Conservation (phyloP, 202 grass and related monocot species). For the Bolboschoenoplectus hybrid region DNA sequence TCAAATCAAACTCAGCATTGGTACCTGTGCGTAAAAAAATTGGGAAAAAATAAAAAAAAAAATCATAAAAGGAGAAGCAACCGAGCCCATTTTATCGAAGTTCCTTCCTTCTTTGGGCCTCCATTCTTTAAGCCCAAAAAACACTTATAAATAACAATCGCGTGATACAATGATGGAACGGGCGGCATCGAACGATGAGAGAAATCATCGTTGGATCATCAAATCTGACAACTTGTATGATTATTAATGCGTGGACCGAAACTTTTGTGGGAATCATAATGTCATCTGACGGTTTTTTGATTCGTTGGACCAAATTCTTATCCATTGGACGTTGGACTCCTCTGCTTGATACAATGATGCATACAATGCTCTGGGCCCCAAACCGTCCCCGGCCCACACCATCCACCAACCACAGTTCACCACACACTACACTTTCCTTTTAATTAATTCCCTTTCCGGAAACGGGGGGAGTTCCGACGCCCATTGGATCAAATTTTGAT, state of each 20-base stretch:
- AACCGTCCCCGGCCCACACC: not conserved
- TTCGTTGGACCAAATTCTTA: too few relatives aligned
- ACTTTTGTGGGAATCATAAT: too few relatives aligned
- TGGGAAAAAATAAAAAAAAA: not conserved
- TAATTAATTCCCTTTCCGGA: not conserved
- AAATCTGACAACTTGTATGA: too few relatives aligned
- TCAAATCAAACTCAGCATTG: conserved; percentile 4
- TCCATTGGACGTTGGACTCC: too few relatives aligned
- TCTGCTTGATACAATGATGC: not conserved
- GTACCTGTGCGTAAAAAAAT: not conserved
- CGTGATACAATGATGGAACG: too few relatives aligned
- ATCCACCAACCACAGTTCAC: conserved; percentile 16
- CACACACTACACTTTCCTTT: conserved; percentile 26
- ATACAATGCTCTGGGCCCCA: not conserved
- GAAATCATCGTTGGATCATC: too few relatives aligned
- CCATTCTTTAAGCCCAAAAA: not conserved
- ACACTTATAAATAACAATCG: not conserved
- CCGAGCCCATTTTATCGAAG: not conserved
- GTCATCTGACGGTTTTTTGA: too few relatives aligned
- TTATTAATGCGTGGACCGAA: too few relatives aligned
- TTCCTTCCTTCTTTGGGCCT: not conserved
- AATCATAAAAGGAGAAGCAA: not conserved
- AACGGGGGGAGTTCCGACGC: too few relatives aligned
- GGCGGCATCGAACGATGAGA: too few relatives aligned
- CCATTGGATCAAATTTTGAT: too few relatives aligned